phyloP scores from a whole-genome alignment of 208 protist genomes.

The Wallacemonas collosoma region DNA sequence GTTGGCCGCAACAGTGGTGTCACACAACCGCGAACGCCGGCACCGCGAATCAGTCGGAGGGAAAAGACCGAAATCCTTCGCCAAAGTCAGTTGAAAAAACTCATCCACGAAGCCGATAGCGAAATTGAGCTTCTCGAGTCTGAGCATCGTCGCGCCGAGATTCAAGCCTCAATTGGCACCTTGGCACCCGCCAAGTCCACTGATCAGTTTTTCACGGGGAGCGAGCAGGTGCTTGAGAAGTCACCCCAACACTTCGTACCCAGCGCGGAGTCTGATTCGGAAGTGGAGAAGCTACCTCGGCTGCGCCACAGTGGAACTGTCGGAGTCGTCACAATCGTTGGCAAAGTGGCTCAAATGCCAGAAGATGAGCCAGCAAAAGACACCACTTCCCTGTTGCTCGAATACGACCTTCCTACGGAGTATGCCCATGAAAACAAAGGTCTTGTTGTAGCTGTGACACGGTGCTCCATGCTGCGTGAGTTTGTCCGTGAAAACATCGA shows the following conservation, averaged over 20 bases:
- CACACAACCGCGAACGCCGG: background rate
- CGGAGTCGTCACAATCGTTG: slow-evolving; percentile 74
- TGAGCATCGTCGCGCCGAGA: background rate
- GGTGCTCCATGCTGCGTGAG: slow-evolving; percentile 45
- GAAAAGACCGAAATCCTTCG: slow-evolving; percentile 11
- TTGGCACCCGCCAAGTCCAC: slow-evolving; percentile 1
- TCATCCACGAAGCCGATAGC: slow-evolving; percentile 5
- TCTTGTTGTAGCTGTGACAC: slow-evolving; percentile 1
- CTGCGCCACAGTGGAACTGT: slow-evolving; percentile 47
- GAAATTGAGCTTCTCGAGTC: slow-evolving; percentile 8
- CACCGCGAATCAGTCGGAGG: background rate
- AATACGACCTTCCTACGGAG: slow-evolving; percentile 49
- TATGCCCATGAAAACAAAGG: slow-evolving; percentile 3
- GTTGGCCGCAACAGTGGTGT: background rate
- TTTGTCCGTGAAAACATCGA: slow-evolving; percentile 56
- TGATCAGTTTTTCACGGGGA: slow-evolving; percentile 8
- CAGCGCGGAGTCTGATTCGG: slow-evolving; percentile 33
- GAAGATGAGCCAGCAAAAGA: slow-evolving; percentile 1
- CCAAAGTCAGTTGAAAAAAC: slow-evolving; percentile 4
- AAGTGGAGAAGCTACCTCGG: slow-evolving; percentile 41
- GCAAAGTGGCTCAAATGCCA: slow-evolving; percentile 26
- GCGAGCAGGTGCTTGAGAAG: slow-evolving; percentile 41
- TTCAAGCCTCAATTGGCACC: background rate
- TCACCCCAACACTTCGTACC: slow-evolving; percentile 76
- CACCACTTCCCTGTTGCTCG: slow-evolving; percentile 35